Evolutionary conservation across 495 filamentous ascomycete genomes (phyloP).

Genomic region (Jackrogersella minutella): DNA sequence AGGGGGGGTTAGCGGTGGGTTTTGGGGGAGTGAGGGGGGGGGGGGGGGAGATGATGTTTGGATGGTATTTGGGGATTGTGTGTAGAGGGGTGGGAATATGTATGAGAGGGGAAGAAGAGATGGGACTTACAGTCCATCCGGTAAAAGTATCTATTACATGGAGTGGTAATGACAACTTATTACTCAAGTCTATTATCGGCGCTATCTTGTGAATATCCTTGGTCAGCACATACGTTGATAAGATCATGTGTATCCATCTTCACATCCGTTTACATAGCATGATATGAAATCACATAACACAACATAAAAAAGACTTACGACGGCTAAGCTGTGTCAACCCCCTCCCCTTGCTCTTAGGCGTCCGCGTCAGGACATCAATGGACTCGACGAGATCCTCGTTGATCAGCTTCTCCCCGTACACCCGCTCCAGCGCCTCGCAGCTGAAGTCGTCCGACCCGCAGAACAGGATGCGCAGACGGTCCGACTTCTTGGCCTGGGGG

Average conservation of each 20-base stretch:
- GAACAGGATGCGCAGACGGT: slow-evolving; percentile 88
- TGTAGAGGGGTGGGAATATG: not conserved
- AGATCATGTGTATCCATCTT: not conserved
- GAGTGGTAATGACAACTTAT: slow-evolving; percentile 67
- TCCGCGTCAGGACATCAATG: slow-evolving; percentile 70
- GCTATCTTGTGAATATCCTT: slow-evolving; percentile 57
- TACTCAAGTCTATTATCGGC: slow-evolving; percentile 74
- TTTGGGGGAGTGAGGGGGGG: not conserved
- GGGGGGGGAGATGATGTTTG: not conserved
- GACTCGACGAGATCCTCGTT: slow-evolving; percentile 70
- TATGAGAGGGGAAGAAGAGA: not conserved
- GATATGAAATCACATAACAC: no score
- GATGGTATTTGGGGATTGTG: not conserved
- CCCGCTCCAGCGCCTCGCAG: slow-evolving; percentile 75
- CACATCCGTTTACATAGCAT: not conserved
- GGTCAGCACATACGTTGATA: slow-evolving; percentile 16
- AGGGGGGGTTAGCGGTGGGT: not conserved
- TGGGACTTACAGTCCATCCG: slow-evolving; percentile 71
- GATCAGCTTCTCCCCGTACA: slow-evolving; percentile 66
- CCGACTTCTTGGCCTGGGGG: slow-evolving; percentile 32
- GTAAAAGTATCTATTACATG: slow-evolving; percentile 82
- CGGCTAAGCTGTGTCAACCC: no score
- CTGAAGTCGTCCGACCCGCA: slow-evolving; percentile 96
- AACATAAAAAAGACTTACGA: no score
- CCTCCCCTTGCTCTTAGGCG: not conserved